These are phyloP conservation scores for Vigna trinervia DNA, from an alignment of 306 rosid genomes.

Conservation along the genomic window DNA sequence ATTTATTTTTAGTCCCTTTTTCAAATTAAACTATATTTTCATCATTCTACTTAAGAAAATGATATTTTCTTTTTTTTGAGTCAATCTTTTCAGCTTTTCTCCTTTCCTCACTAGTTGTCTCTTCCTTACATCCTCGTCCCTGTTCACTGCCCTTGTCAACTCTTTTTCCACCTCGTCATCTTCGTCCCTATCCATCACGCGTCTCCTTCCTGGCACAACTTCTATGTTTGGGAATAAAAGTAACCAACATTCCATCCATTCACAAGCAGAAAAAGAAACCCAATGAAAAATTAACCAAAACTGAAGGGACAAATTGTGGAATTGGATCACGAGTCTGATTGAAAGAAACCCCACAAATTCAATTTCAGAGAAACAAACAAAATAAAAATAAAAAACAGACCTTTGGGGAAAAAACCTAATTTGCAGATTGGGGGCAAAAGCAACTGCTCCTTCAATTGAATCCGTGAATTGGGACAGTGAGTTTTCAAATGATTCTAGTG, in stretches of 20 bases:
- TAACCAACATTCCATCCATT: conserved; percentile 11
- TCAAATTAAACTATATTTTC: too few species aligned
- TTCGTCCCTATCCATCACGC: too few species aligned
- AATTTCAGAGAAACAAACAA: background rate
- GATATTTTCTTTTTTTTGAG: too few species aligned
- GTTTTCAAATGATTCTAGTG: too few species aligned
- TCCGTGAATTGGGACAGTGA: conserved; percentile 16
- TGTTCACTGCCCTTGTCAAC: too few species aligned
- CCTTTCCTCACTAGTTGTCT: too few species aligned
- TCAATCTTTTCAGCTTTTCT: too few species aligned
- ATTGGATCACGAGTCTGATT: background rate
- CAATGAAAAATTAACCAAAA: background rate
- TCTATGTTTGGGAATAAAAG: conserved; percentile 1
- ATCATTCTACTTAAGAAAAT: too few species aligned
- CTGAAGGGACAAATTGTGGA: background rate
- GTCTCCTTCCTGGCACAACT: background rate
- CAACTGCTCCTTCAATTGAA: background rate
- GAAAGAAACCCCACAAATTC: conserved; percentile 3
- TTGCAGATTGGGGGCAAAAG: conserved; percentile 5
- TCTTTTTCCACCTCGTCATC: too few species aligned
- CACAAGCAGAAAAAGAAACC: conserved; percentile 24
- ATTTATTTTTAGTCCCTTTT: too few species aligned
- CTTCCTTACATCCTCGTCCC: too few species aligned
- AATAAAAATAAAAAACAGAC: conserved; percentile 3
- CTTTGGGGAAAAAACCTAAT: conserved; percentile 1